A percentile compares a stretch with the other conserved stretches of the same genome.
Conservation (phyloP, 2,329 filamentous ascomycete species). For the Fusarium abutilonis region DNA sequence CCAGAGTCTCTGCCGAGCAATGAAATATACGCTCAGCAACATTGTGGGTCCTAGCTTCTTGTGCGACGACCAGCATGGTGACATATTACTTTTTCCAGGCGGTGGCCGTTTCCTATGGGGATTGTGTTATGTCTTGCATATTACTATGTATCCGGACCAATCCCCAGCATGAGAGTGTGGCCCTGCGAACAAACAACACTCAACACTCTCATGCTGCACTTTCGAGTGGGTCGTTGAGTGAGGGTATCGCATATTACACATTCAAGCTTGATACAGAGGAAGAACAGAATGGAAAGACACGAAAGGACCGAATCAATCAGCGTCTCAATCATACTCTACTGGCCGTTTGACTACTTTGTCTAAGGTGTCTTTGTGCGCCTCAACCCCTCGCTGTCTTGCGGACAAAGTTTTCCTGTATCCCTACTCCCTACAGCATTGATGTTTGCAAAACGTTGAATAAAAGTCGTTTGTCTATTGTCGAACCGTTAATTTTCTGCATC, state of each 20-base stretch:
- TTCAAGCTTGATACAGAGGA: conserved; percentile 6
- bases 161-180: background rate
- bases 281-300: conserved; percentile 1
- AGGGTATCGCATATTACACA: conserved; percentile 3
- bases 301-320: background rate
- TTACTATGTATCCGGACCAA: conserved; percentile 7
- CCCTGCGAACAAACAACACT: conserved; percentile 13
- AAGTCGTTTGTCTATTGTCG: conserved; percentile 25
- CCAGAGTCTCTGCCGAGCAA: conserved; percentile 5
- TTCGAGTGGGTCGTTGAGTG: conserved; percentile 2
- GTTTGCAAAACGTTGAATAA: conserved; percentile 29
- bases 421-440: conserved; percentile 6
- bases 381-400: background rate
- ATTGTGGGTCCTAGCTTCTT: conserved; percentile 1
- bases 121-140: conserved; percentile 6
- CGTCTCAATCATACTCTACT: background rate
- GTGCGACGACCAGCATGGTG: conserved; percentile 21
- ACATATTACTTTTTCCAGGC: conserved; percentile 5
- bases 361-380: background rate
- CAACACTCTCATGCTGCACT: conserved; percentile 11
- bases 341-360: background rate
- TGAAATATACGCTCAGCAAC: conserved; percentile 5
- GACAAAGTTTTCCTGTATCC: background rate
- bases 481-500: conserved; percentile 21
- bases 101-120: conserved; percentile 9